These are phyloP conservation scores for Viridothelium virens DNA, from an alignment of 495 filamentous ascomycete species.

Conservation along the genomic window DNA sequence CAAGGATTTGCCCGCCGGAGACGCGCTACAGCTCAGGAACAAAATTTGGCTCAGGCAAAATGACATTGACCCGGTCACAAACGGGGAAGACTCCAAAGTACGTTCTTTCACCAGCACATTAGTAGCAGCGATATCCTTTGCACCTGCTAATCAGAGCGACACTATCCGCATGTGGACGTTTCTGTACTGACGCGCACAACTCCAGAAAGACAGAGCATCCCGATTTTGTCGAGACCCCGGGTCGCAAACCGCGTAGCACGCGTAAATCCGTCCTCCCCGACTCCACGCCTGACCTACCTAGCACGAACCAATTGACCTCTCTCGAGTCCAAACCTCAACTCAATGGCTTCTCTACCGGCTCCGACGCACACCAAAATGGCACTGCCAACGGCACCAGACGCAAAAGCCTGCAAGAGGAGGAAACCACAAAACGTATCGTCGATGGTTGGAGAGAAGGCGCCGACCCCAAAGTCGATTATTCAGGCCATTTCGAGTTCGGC, in stretches of 20 bases:
- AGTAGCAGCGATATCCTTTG: background rate
- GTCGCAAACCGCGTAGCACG: constrained; percentile 25
- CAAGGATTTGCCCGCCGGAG: no score
- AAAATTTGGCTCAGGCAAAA: background rate
- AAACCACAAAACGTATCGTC: constrained; percentile 37
- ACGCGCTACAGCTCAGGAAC: background rate
- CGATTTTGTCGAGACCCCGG: constrained; percentile 41
- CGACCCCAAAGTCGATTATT: constrained; percentile 73
- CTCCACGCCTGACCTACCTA: constrained; percentile 3
- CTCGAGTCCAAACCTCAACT: constrained; percentile 17
- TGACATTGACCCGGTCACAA: constrained; percentile 32
- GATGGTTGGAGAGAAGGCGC: constrained; percentile 60
- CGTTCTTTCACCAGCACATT: background rate
- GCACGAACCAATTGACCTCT: constrained; percentile 22
- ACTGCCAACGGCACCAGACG: constrained; percentile 10
- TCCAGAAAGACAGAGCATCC: constrained; percentile 34
- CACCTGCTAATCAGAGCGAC: no score
- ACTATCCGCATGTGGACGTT: no score
- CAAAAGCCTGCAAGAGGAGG: constrained; percentile 15
- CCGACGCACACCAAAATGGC: constrained; percentile 13
- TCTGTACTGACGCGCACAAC: background rate
- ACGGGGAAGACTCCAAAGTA: constrained; percentile 39
- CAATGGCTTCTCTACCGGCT: constrained; percentile 15
- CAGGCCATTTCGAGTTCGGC: constrained; percentile 80
- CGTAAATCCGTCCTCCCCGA: constrained; percentile 29